phyloP scores from a whole-genome alignment of 345 rosid species.

The Litchi chinensis region DNA sequence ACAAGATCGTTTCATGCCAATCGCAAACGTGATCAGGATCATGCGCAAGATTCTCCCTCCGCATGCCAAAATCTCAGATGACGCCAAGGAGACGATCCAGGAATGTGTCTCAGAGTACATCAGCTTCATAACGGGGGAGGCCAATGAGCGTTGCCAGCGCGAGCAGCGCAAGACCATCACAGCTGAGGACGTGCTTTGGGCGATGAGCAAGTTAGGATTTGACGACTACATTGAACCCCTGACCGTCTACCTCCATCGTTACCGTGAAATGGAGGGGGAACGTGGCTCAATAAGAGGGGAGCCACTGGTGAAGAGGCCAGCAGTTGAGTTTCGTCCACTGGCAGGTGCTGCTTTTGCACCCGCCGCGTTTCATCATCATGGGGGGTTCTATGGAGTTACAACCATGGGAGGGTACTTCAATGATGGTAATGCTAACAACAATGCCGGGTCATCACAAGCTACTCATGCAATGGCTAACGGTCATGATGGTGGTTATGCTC shows the following conservation, averaged over 20 bases:
- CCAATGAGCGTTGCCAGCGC: constrained; percentile 91
- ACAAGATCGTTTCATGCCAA: constrained; percentile 95
- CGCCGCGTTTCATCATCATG: constrained; percentile 49
- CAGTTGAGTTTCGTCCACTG: constrained; percentile 37
- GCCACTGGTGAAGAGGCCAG: constrained; percentile 58
- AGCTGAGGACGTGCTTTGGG: constrained; percentile 90
- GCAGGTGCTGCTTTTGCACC: constrained; percentile 36
- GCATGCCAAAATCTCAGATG: constrained; percentile 93
- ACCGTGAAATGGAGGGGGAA: constrained; percentile 77
- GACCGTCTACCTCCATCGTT: constrained; percentile 69
- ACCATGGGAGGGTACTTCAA: constrained; percentile 36
- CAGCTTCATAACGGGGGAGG: constrained; percentile 96
- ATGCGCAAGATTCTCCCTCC: constrained; percentile 89
- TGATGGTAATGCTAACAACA: constrained; percentile 24
- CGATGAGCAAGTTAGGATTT: constrained; percentile 93
- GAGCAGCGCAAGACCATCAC: constrained; percentile 98
- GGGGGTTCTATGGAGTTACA: constrained; percentile 43
- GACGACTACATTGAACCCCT: constrained; percentile 89
- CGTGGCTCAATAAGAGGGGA: constrained; percentile 56
- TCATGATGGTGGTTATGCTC: constrained; percentile 28
- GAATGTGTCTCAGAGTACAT: constrained; percentile 97
- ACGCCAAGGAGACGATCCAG: constrained; percentile 93
- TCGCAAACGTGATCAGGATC: constrained; percentile 88
- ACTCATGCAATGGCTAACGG: constrained; percentile 20
- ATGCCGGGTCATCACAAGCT: constrained; percentile 30